A percentile compares a stretch with the other conserved stretches of the same genome.
Evolutionary conservation across 1,284 basidiomycete genomes (phyloP).

Genomic region (Marasmius fiardii): DNA sequence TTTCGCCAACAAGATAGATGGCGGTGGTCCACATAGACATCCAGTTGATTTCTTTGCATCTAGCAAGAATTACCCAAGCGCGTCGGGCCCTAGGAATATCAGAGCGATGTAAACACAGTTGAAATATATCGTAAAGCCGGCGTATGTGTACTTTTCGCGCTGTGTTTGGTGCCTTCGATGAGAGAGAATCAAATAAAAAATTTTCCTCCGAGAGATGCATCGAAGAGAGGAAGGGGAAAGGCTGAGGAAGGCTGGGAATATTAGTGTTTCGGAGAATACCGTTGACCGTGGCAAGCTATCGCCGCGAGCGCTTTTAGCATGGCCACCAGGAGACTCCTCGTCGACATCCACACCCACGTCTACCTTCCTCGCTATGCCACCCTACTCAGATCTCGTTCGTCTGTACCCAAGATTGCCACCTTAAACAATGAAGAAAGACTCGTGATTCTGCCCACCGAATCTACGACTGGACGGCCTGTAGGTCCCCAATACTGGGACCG

Average conservation of each 20-base stretch:
- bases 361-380: constrained; percentile 74
- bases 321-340: constrained; percentile 37
- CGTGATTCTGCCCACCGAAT: constrained; percentile 71
- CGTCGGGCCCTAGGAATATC: constrained; percentile 66
- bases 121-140: constrained; percentile 70
- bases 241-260: too few relatives aligned
- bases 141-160: constrained; percentile 68
- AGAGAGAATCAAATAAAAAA: constrained; percentile 57
- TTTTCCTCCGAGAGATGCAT: constrained; percentile 21
- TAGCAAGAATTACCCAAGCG: constrained; percentile 79
- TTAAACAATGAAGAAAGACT: constrained; percentile 57
- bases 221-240: constrained; percentile 23
- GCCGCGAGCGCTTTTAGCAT: too few relatives aligned
- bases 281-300: too few relatives aligned
- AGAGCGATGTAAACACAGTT: constrained; percentile 67
- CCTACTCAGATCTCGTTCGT: constrained; percentile 4
- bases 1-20: constrained; percentile 49
- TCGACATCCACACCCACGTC: constrained; percentile 81
- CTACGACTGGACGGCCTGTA: constrained; percentile 61
- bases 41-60: constrained; percentile 84
- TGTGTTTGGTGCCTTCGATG: constrained; percentile 41
- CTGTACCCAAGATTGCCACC: constrained; percentile 11
- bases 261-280: too few relatives aligned
- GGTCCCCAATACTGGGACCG: constrained; percentile 77
- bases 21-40: constrained; percentile 72